Evolutionary conservation across 352 stramenopile genomes (phyloP), one percentile per base, ranked within the genome.

Genomic region (Globisporangium viniferum): DNA sequence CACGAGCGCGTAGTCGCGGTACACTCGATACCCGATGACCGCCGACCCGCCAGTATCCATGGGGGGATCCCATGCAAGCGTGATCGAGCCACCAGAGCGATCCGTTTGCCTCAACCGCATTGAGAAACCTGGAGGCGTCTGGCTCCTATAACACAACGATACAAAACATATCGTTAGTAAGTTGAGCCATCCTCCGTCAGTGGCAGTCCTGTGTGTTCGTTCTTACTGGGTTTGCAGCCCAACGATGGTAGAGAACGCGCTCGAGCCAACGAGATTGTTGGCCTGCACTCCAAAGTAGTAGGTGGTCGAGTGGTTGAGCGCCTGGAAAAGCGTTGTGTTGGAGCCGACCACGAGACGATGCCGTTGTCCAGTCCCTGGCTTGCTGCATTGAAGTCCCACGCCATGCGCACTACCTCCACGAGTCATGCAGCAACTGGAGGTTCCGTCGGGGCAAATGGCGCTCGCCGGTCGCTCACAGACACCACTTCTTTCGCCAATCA

Each of bases 241-340:
- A 1, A 69, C 53, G 20, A 84, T 69, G 0, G 49, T 57, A 9
- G 80, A 86, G 7, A 69, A 64, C 1, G 6, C 24, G 35, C 84
- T 84, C 9, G 35, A 64, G 29, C 81, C 84, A 10, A 78, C 68
- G 10, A 55, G 31, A 59, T 82, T 90, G 35, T 73, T 79, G 1
- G 74, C 80, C 76, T 79, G 74, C 0, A 90, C 77, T 24, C 77
- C 79, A 54, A 88, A 74, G 58, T 77, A 86, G 48, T 90, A 92
- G 2, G 57, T 72, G 12, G 81, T 78, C 7, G 81, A 87, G 44
- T 80, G 75, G 29, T 76, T 80, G 0, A 92, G 69, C 4, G 64
- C 66, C 22, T 73, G 69, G 49, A 89, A 84, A 27, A 72, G n/a
- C 1, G 73, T 71, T 14, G 75, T 70, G 18, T 80, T 90, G 18